Conservation (phyloP, 2,329 filamentous ascomycete species). For the Cercospora beticola region DNA sequence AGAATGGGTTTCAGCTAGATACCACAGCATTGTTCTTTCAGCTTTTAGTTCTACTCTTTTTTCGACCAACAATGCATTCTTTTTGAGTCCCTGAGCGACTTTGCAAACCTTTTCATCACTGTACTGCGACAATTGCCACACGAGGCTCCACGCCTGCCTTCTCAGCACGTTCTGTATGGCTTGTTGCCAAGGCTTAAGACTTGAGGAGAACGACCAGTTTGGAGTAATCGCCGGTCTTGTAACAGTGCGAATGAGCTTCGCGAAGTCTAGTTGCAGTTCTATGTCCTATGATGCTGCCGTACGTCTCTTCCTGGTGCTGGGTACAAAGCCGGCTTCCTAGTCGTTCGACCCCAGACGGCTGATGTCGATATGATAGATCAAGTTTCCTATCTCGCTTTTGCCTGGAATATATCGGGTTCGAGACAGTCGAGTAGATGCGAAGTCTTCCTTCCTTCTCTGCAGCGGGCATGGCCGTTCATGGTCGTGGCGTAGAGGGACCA, state of each 20-base stretch:
- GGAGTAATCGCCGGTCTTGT: not conserved
- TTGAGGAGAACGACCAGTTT: no score
- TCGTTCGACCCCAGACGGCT: no score
- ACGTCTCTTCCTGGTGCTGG: no score
- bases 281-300: no score
- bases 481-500: no score
- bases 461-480: no score
- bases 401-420: no score
- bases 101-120: not conserved
- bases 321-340: no score
- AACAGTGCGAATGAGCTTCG: not conserved
- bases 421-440: no score
- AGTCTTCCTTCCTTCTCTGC: no score
- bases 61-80: not conserved
- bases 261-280: not conserved
- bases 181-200: no score
- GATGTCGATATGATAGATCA: not conserved
- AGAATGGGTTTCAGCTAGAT: conserved; percentile 6
- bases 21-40: conserved; percentile 2
- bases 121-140: not conserved
- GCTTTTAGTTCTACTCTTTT: not conserved
- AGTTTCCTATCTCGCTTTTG: not conserved
- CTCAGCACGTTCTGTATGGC: no score
- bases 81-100: not conserved
- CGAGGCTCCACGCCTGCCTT: not conserved